phyloP scores from a whole-genome alignment of 1,284 basidiomycete species.

The Porphyrellus sp. region DNA sequence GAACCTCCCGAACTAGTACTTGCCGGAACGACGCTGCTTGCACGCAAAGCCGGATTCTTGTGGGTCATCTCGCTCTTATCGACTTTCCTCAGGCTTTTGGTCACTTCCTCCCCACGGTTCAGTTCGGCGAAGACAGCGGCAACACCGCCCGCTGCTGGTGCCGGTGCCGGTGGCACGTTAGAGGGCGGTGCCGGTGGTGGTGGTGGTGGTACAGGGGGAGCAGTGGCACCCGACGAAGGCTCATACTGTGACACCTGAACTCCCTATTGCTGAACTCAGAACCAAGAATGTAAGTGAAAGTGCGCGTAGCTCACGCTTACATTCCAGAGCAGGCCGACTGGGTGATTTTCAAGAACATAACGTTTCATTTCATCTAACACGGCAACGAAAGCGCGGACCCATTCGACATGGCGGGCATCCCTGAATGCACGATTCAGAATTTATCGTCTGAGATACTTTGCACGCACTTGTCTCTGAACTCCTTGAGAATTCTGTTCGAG shows the following conservation, averaged over 20 bases:
- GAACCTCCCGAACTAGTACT: constrained; percentile 37
- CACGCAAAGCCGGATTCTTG: constrained; percentile 90
- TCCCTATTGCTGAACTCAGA: constrained; percentile 46
- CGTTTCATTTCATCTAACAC: constrained; percentile 78
- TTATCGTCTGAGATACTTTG: neutral
- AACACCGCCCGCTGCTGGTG: constrained; percentile 55
- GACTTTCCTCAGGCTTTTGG: constrained; percentile 89
- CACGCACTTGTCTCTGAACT: constrained; percentile 86
- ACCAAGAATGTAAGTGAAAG: neutral
- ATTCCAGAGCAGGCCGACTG: constrained; percentile 91
- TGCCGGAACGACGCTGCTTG: constrained; percentile 61
- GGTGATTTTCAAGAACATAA: constrained; percentile 87
- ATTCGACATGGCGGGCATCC: constrained; percentile 86
- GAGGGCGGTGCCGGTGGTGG: constrained; percentile 58
- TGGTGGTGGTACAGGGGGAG: constrained; percentile 35
- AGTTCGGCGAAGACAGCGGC: constrained; percentile 91
- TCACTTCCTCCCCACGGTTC: constrained; percentile 89
- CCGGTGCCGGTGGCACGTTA: constrained; percentile 41
- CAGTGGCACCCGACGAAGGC: constrained; percentile 33
- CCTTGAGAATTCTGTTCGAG: constrained; percentile 88
- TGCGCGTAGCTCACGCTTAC: constrained; percentile 52
- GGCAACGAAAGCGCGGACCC: constrained; percentile 75
- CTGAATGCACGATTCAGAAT: constrained; percentile 41
- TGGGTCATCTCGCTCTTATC: constrained; percentile 97
- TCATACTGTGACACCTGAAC: constrained; percentile 58